Evolutionary conservation across 805 yeast species (phyloP).

Genomic region (Clavispora vitiphila): DNA sequence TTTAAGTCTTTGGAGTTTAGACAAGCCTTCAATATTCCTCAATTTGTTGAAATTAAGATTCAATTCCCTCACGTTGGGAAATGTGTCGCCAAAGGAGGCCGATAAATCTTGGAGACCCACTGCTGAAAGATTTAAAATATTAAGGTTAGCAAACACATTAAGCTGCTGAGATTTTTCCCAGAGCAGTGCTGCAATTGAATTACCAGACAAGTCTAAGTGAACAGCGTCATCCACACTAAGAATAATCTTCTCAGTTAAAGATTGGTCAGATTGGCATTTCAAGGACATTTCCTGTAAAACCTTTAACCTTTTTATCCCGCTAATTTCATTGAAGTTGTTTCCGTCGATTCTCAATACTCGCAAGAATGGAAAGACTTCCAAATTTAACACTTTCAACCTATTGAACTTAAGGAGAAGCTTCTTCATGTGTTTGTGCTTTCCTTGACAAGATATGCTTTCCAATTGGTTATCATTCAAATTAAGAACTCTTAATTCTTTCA

Average conservation of each 20-base stretch:
- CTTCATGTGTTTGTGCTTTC: constrained; percentile 27
- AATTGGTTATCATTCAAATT: constrained; percentile 41
- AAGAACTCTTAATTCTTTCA: constrained; percentile 33
- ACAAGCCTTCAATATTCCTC: constrained; percentile 28
- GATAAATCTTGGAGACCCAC: constrained; percentile 41
- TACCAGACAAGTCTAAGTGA: constrained; percentile 40
- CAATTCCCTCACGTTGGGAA: constrained; percentile 44
- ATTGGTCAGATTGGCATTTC: constrained; percentile 27
- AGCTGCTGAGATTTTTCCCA: not conserved
- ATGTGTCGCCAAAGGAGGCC: constrained; percentile 26
- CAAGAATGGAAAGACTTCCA: constrained; percentile 32
- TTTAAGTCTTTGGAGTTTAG: constrained; percentile 29
- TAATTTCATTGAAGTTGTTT: constrained; percentile 23
- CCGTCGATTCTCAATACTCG: constrained; percentile 45
- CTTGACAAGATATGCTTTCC: constrained; percentile 14
- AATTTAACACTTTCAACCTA: constrained; percentile 25
- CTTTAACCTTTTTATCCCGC: constrained; percentile 24
- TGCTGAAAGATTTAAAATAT: constrained; percentile 41
- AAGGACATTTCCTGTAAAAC: constrained; percentile 40
- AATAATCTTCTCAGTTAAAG: constrained; percentile 16
- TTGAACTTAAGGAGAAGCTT: constrained; percentile 37
- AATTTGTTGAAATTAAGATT: constrained; percentile 49
- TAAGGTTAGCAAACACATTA: constrained; percentile 31
- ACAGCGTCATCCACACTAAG: constrained; percentile 22
- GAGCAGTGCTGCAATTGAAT: constrained; percentile 6